Evolutionary conservation across 495 filamentous ascomycete species (phyloP).

Genomic region (Neurospora sp.): DNA sequence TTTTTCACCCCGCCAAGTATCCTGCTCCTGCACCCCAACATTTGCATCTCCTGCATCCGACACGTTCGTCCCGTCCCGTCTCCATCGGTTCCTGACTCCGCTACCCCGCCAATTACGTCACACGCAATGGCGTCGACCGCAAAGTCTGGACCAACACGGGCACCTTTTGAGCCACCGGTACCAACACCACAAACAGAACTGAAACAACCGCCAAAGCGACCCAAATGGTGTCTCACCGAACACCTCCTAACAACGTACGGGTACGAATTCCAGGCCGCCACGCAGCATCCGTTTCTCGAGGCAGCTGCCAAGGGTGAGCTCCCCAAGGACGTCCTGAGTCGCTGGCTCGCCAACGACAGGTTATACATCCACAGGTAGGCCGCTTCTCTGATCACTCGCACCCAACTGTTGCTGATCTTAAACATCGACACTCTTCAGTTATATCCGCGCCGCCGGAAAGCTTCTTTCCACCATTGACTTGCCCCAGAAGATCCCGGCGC

Average conservation of each 20-base stretch:
- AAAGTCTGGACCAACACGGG: neutral
- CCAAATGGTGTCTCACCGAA: constrained; percentile 34
- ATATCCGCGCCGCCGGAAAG: constrained; percentile 54
- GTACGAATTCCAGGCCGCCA: constrained; percentile 41
- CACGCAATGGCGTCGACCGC: neutral
- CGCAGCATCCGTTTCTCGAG: constrained; percentile 57
- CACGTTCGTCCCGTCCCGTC: neutral
- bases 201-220: neutral
- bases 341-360: constrained; percentile 68
- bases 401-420: neutral
- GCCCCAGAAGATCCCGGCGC: constrained; percentile 24
- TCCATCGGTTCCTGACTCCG: neutral
- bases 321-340: constrained; percentile 41
- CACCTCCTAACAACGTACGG: constrained; percentile 37
- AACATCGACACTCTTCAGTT: neutral
- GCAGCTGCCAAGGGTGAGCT: constrained; percentile 55
- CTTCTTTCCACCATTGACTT: constrained; percentile 54
- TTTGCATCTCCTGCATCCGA: neutral
- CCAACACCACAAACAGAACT: neutral
- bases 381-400: constrained; percentile 12
- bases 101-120: neutral
- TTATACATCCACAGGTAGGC: constrained; percentile 57
- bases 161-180: neutral
- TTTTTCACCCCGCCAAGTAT: neutral
- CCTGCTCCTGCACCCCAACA: neutral